Evolutionary conservation across 2,329 filamentous ascomycete species (phyloP), one percentile per base, ranked within the genome.

Genomic region (Penicillium sp.): DNA sequence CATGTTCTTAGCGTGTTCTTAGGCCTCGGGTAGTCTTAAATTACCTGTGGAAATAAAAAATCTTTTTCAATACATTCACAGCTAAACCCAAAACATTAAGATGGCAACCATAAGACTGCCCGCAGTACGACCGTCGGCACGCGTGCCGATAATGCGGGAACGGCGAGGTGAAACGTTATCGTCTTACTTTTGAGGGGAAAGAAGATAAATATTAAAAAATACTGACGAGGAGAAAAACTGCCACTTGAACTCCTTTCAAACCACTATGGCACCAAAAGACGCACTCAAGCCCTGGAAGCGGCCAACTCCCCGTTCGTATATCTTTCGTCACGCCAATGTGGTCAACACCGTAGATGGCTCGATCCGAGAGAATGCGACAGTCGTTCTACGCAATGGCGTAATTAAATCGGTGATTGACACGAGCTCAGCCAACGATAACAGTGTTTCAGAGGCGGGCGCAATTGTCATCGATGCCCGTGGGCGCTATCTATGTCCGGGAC

Each of bases 401-500:
- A 70, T 78, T 46, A 26, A 47, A 48, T 52, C 48, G n/a, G 21
- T 52, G 28, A 57, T 21, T 18, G 40, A 40, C 11, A 40, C 35
- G n/a, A 14, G 35, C n/a, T 40, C 35, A 4, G 38, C 21, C 7
- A 38, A 45, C 21, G 35, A 40, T 18, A n/a, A 35, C n/a, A 26
- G 26, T 35, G 14, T 20, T 14, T 16, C 23, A 35, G 38, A 43
- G 11, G 3, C 68, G 61, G 47, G 61, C 59, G 45, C 61, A 56
- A 59, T 63, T 60, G 53, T 65, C 26, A 59, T 80, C 47, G 74
- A 82, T 53, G 66, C 6, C 75, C 77, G 9, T 75, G 74, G 51
- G 82, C 74, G 60, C 40, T 43, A 43, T 43, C 63, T 83, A 2
- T 73, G 74, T 43, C 80, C 80, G 0, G 80, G 80, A 5, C 69